A percentile compares a stretch with the other conserved stretches of the same genome.
Conservation (phyloP, 108 stramenopile genomes). For the Cyclotella cryptica region DNA sequence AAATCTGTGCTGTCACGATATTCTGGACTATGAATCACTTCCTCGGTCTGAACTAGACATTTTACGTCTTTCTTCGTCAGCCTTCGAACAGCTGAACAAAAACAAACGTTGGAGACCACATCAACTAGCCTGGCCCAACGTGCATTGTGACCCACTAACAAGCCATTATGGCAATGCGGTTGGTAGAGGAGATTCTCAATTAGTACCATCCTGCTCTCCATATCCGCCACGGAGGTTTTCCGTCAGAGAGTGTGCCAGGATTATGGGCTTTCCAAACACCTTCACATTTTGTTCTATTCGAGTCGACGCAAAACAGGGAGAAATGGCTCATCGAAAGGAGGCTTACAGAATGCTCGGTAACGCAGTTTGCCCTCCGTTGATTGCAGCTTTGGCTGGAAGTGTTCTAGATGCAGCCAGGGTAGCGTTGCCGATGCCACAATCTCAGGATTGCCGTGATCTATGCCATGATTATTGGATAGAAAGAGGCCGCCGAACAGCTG, state of each 20-base stretch:
- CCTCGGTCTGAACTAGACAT: constrained; percentile 55
- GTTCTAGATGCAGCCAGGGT: constrained; percentile 51
- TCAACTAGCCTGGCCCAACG: constrained; percentile 76
- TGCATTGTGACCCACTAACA: constrained; percentile 65
- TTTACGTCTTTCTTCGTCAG: constrained; percentile 53
- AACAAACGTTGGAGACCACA: constrained; percentile 64
- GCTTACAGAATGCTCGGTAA: constrained; percentile 72
- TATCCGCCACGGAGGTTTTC: constrained; percentile 74
- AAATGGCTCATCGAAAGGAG: constrained; percentile 74
- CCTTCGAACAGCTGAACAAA: constrained; percentile 57
- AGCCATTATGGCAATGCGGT: constrained; percentile 84
- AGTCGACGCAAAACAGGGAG: constrained; percentile 49
- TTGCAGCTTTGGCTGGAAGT: constrained; percentile 79
- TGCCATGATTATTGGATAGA: constrained; percentile 22
- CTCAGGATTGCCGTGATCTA: background rate
- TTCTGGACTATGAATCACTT: constrained; percentile 69
- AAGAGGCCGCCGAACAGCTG: constrained; percentile 34
- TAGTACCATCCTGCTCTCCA: constrained; percentile 67
- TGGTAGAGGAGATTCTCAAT: constrained; percentile 74
- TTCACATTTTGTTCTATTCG: constrained; percentile 43
- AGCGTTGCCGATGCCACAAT: background rate
- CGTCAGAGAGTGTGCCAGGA: constrained; percentile 69
- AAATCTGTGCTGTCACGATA: constrained; percentile 60
- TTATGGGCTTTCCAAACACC: constrained; percentile 84
- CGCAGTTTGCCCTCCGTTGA: constrained; percentile 84